Base-by-base conservation (phyloP, 2,329 filamentous ascomycete species). In the Penicillium sp. region DNA sequence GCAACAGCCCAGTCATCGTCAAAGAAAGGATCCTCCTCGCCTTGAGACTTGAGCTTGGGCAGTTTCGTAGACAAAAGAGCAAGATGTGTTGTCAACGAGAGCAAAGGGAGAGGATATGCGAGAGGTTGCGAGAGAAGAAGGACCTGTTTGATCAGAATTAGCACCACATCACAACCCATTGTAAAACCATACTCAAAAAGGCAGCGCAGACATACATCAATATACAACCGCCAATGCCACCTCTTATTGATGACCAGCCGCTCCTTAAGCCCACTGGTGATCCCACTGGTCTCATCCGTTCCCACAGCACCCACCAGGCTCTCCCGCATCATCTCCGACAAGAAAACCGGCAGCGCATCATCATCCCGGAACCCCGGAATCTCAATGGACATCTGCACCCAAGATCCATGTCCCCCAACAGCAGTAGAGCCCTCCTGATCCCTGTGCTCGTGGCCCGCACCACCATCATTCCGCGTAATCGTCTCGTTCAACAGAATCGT, bases 1-100 rank as follows among this genome's bases (percentile, higher is more conserved):
- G 93, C 88, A 16, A 90, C 90, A 65, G 90, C 92, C 95, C 95
- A 99, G 80, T 99, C 95, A 79, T 99, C 95, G 80, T 97, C 90
- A 78, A 99, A 99, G 74, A 97, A 88, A 13, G 95, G 95, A 70
- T 99, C 95, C 80, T 99, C 95, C 78, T 98, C 94, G 60, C 87
- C 86, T 76, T 96, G 91, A 1, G 93, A 97, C 75, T 92, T 92
- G 55, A 97, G 83, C 28, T 88, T 85, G 7, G 95, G 95, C 2
- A 98, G 83, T 65, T 90, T 88, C 6, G 95, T 94, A 33, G 91
- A 89, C 64, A 97, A 87, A 51, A 99, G 89, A 3, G 95, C 95
- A 62, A 99, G 89, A 75, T 99, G 93, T 52, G 92, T 94, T 22
- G 95, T 96, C 60, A 98, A 85, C 35, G 93, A 97, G 45, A 99